Evolutionary conservation across 495 filamentous ascomycete species (phyloP).

Genomic region (Achaetomiella virescens): DNA sequence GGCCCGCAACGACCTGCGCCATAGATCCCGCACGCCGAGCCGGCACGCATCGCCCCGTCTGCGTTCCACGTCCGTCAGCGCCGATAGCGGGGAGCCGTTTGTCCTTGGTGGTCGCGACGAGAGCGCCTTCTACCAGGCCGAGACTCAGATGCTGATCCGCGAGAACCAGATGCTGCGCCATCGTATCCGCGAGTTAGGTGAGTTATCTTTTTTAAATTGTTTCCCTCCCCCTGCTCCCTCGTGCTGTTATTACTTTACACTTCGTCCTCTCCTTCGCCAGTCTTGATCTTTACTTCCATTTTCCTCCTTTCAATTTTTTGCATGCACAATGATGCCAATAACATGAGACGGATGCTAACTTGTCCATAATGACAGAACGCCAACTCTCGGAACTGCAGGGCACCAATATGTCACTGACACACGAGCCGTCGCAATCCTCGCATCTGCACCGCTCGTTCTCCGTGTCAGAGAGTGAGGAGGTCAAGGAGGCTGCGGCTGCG

Average conservation of each 20-base stretch:
- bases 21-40: constrained; percentile 52
- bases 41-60: constrained; percentile 50
- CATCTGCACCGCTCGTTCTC: constrained; percentile 24
- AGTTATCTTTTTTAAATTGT: constrained; percentile 14
- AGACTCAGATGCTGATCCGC: constrained; percentile 75
- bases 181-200: constrained; percentile 78
- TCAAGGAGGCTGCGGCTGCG: neutral
- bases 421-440: constrained; percentile 30
- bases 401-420: constrained; percentile 26
- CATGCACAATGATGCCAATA: too few relatives aligned
- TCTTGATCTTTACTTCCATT: neutral
- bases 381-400: constrained; percentile 29
- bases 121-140: constrained; percentile 82
- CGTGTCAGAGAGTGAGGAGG: constrained; percentile 12
- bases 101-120: constrained; percentile 60
- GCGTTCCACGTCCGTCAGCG: constrained; percentile 49
- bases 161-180: constrained; percentile 92
- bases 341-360: constrained; percentile 7
- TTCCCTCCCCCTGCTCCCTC: too few relatives aligned
- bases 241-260: neutral
- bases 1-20: constrained; percentile 45
- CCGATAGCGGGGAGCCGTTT: constrained; percentile 42
- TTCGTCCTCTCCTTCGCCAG: neutral
- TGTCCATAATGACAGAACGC: constrained; percentile 21
- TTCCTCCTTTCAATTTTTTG: neutral